These are phyloP conservation scores for Diplogelasinospora grovesii DNA, from an alignment of 495 filamentous ascomycete genomes.

Conservation along the genomic window DNA sequence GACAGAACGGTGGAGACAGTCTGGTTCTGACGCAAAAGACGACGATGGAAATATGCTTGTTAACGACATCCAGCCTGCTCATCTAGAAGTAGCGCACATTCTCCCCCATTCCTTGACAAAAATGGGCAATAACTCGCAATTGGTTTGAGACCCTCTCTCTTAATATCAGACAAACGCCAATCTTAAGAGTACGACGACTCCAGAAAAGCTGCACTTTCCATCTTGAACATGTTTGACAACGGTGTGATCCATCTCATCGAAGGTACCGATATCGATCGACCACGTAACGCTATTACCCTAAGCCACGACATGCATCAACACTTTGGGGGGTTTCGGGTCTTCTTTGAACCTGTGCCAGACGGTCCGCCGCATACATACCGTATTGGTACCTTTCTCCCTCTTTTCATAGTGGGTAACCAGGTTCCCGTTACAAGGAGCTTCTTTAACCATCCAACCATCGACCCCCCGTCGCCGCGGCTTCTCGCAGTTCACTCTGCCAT, in stretches of 20 bases:
- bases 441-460: conserved; percentile 10
- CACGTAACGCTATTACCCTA: conserved; percentile 12
- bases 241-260: conserved; percentile 13
- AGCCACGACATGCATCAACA: conserved; percentile 5
- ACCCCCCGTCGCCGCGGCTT: conserved; percentile 21
- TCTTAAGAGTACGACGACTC: conserved; percentile 4
- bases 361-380: conserved; percentile 15
- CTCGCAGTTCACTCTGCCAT: conserved; percentile 24
- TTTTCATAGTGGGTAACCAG: neutral
- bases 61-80: neutral
- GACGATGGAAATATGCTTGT: conserved; percentile 11
- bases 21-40: conserved; percentile 2
- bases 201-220: conserved; percentile 14
- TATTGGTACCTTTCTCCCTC: conserved; percentile 10
- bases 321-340: conserved; percentile 10
- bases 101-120: conserved; percentile 10
- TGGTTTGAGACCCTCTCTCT: conserved; percentile 9
- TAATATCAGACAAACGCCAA: neutral
- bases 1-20: neutral
- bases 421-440: conserved; percentile 4
- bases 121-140: conserved; percentile 1
- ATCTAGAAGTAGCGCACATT: conserved; percentile 14
- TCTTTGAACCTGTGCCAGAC: conserved; percentile 6
- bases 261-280: conserved; percentile 9
- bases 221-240: conserved; percentile 14